Conservation (phyloP, 768 basidiomycete genomes). For the Podaxis sp. region DNA sequence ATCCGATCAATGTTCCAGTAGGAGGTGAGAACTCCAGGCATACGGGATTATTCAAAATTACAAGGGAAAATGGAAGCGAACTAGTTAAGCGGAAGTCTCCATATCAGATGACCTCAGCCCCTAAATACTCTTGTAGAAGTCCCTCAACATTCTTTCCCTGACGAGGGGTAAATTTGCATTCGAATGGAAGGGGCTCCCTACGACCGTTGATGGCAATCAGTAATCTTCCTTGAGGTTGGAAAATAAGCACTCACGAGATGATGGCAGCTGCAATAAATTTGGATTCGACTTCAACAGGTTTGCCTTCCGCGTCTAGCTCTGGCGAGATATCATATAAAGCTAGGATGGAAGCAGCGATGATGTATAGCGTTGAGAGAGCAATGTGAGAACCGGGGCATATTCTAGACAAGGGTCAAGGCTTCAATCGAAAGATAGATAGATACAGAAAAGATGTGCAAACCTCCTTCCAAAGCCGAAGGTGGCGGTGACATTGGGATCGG, state of each 20-base stretch:
- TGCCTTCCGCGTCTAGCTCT: slow-evolving; percentile 6
- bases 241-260: neutral
- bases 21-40: no score
- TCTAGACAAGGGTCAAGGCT: neutral
- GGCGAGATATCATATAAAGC: slow-evolving; percentile 17
- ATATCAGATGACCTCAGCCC: neutral
- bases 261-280: neutral
- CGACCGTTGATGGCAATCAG: neutral
- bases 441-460: slow-evolving; percentile 4
- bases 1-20: no score
- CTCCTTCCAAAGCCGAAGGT: slow-evolving; percentile 29
- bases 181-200: neutral
- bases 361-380: neutral
- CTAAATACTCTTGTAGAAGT: neutral
- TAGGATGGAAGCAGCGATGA: slow-evolving; percentile 7
- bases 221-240: neutral
- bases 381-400: slow-evolving; percentile 11
- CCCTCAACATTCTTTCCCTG: neutral
- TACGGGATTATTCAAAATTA: no score
- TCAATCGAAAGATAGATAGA: neutral
- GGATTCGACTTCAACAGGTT: neutral
- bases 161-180: neutral
- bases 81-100: no score
- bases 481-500: slow-evolving; percentile 17
- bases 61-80: no score